Conservation (phyloP, 1,284 basidiomycete genomes). For the Megacollybia platyphylla region DNA sequence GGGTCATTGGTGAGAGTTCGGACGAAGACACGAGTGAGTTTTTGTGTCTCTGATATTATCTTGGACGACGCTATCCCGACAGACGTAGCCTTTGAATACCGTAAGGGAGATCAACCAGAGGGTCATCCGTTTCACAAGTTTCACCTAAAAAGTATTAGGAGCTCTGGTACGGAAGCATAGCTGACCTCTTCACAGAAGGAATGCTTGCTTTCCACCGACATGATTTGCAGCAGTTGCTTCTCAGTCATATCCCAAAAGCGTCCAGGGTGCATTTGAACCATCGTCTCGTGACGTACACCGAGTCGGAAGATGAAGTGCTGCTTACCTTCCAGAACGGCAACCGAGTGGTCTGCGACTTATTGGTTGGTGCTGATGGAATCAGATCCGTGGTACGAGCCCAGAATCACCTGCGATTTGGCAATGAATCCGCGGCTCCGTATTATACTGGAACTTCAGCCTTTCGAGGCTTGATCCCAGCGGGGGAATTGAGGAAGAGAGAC, state of each 20-base stretch:
- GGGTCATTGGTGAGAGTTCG: not conserved
- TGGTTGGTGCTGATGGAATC: conserved; percentile 33
- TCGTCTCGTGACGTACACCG: not conserved
- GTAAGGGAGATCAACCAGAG: not conserved
- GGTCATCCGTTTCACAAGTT: not conserved
- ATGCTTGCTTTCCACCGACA: not conserved
- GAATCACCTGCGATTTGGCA: conserved; percentile 11
- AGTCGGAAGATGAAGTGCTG: not conserved
- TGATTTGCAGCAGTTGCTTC: not conserved
- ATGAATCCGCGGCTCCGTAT: conserved; percentile 18
- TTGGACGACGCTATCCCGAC: not conserved
- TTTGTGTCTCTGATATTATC: not conserved
- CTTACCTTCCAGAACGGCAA: conserved; percentile 23
- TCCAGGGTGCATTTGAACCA: not conserved
- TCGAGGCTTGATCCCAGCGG: conserved; percentile 20
- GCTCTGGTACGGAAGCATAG: not conserved
- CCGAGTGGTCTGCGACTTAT: conserved; percentile 22
- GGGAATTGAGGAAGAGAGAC: conserved; percentile 13
- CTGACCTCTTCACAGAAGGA: not conserved
- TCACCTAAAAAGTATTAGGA: not conserved
- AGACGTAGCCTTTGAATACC: not conserved
- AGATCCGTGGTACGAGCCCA: conserved; percentile 20
- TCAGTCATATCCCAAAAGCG: not conserved
- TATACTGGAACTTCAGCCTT: conserved; percentile 32
- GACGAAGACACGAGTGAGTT: not conserved